Evolutionary conservation across 2,329 filamentous ascomycete species (phyloP), one percentile per base, ranked within the genome.

Genomic region (Ceratocystis albifundus): DNA sequence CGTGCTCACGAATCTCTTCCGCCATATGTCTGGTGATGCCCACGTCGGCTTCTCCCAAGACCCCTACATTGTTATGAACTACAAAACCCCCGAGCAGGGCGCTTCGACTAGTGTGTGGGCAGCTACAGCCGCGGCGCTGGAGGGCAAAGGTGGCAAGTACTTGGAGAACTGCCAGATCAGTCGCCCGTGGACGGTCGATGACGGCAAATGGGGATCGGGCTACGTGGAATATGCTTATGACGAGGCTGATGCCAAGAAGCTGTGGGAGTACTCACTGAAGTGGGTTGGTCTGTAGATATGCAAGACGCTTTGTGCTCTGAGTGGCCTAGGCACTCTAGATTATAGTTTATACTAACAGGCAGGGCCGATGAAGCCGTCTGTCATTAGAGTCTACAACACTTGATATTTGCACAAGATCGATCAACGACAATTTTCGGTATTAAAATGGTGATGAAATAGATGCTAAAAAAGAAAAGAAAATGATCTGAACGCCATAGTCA

Each of bases 221-320:
- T 59, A 59, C 8, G 55, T 20, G 3, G 55, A 59, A n/a, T 36
- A 59, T 36, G 66, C 59, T 7, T 63, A 22, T 22, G 64, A 68
- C 25, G 59, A 65, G 25, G 50, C 63, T 10, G 66, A 68, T 28
- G 70, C 69, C 0, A 65, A 69, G 62, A 66, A 64, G 28, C 59
- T 72, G 0, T 71, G 71, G 71, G 59, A 64, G 64, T 46, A 68
- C 28, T 65, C 65, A 22, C 65, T 69, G 68, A 41, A 68, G 30
- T 36, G 69, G 45, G 55, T 70, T n/a, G 61, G 61, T 4, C n/a
- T 59, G 30, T 59, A 36, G 30, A 25, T 8, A 41, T 4, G 36
- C 10, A 41, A 3, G 36, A 41, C 12, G 36, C 36, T 15, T 12
- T 41, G 36, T 12, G 36, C 36, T 41, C 36, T 41, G 36, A 41